Evolutionary conservation across 2,329 filamentous ascomycete genomes (phyloP), one percentile per base, ranked within the genome.

Genomic region (Neobulgaria alba): DNA sequence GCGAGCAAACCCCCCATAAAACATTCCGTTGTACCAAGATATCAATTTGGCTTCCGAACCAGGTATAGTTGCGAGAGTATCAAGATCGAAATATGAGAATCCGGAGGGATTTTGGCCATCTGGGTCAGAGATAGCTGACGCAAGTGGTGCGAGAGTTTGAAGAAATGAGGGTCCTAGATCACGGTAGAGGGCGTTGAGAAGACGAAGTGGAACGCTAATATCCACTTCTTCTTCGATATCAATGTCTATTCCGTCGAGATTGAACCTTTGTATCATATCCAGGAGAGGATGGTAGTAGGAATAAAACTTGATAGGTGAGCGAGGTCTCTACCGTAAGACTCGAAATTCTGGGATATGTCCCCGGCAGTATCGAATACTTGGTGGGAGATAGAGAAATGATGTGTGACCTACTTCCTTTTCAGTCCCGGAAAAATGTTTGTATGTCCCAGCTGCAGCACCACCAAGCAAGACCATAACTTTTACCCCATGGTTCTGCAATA

Each of bases 11-110:
- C 85, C 85, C 55, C 84, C 90, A 68, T 95, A 95, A 63, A 94
- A 93, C 58, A 94, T 87, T 7, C 80, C 71, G 57, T 93, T 93
- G 62, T 93, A 94, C 77, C 86, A 95, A 5, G 73, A 69, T 16
- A 94, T 82, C 26, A 33, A 69, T 15, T 50, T 53, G 5, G 33
- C 38, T 5, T 51, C 50, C 3, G 48, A 49, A n/a, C 47, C 47
- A 9, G 50, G 48, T 10, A 46, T 42, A 3, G 50, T 52, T n/a
- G 48, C 48, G 29, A 46, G 43, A 10, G 18, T 66, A 58, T 93
- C 85, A 1, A 95, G 73, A 10, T 77, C 67, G 29, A 76, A 69
- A 61, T 94, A 93, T 57, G 77, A 72, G 61, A 94, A 94, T 0
- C 87, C 87, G 38, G 82, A 87, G 5, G 93, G 71, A 57, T 85